A percentile compares a stretch with the other conserved stretches of the same genome.
These are phyloP conservation scores for Saccharomycopsis olivae DNA, from an alignment of 805 yeast genomes.

Conservation along the genomic window DNA sequence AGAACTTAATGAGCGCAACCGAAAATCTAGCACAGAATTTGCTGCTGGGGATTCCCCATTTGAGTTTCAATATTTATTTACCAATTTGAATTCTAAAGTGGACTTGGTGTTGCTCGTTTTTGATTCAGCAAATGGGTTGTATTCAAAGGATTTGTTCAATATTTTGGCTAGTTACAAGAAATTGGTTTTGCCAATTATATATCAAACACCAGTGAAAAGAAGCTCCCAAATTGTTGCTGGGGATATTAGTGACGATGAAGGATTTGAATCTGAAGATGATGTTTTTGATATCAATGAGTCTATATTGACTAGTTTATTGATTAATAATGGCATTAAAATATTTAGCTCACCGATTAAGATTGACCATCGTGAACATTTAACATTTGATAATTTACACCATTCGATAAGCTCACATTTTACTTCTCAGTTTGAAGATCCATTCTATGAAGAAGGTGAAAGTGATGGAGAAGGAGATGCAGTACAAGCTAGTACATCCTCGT, in stretches of 20 bases:
- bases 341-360: conserved; percentile 13
- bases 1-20: conserved; percentile 4
- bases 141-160: conserved; percentile 14
- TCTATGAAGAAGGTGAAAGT: conserved; percentile 1
- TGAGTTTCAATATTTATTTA: conserved; percentile 13
- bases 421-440: conserved; percentile 1
- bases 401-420: conserved; percentile 7
- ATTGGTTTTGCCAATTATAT: conserved; percentile 13
- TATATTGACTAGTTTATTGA: conserved; percentile 6
- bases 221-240: conserved; percentile 2
- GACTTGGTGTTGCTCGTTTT: conserved; percentile 15
- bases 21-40: not conserved
- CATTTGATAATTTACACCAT: conserved; percentile 8
- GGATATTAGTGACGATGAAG: conserved; percentile 5
- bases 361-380: conserved; percentile 2
- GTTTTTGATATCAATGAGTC: conserved; percentile 11
- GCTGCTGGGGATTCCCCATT: too few relatives aligned
- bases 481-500: conserved; percentile 13
- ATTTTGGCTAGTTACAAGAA: conserved; percentile 11
- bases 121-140: conserved; percentile 15
- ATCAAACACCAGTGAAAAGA: not conserved
- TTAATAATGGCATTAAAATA: conserved; percentile 11
- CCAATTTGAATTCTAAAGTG: conserved; percentile 17
- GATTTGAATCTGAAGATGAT: not conserved
- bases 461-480: conserved; percentile 1